Base-by-base conservation (phyloP, 768 basidiomycete genomes). In the Auricularia cornea region DNA sequence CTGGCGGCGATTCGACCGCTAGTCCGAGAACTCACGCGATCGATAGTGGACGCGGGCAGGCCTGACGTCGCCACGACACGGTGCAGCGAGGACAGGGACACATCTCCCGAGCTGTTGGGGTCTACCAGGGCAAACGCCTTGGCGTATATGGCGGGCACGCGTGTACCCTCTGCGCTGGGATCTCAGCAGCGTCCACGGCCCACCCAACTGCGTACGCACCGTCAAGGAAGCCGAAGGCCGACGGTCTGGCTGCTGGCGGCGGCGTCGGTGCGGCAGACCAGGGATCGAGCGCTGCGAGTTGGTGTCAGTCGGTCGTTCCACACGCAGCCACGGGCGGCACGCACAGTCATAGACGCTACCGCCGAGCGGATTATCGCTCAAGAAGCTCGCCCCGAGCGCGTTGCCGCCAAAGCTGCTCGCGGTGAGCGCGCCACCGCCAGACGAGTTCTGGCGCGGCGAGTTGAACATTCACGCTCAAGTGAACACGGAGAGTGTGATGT, bases 1-100 rank as follows among this genome's bases (percentile, higher is more conserved):
- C 40, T 38, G 14, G 33, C 8, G 20, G 14, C 41, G 38, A 44
- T 26, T 60, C 23, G 41, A 28, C 32, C 16, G 52, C 29, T 31
- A 48, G 38, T 18, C 33, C 31, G n/a, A 11, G 61, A 12, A 65
- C 77, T 64, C 68, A 94, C 94, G 78, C 80, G 86, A 71, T 97
- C 94, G 64, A 94, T 82, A 14, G 86, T 91, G 23, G 87, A 80
- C 40, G 94, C 92, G 23, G 93, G 88, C 29, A 97, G 79, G 31
- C 80, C 79, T 1, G 93, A 90, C 1, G 92, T 90, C 32, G 82
- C 78, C 31, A 97, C 77, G 33, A 94, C 84, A 48, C 94, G 83
- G 57, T 92, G 91, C 44, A 96, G 77, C 0, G 91, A 82, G 67
- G 87, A 90, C 40, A 97, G 85, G 20, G 93, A 94, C 2, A 85